Percentiles rank a stretch among this genome's conserved stretches.
Evolutionary conservation across 169 alveolate genomes (phyloP).

Genomic region (Babesia divergens): DNA sequence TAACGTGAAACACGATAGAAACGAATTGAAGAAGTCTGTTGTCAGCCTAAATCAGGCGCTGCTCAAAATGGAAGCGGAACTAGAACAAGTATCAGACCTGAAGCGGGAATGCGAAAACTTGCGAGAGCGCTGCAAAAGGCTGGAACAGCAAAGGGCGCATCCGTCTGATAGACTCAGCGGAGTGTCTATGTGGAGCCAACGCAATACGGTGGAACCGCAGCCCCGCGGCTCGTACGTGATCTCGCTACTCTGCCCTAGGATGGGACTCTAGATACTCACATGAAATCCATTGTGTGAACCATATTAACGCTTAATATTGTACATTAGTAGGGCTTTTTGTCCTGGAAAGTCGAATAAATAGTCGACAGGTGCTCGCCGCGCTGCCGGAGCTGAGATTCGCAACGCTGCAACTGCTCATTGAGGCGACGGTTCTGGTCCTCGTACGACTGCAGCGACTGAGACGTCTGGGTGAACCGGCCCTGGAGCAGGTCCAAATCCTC

Average conservation of each 20-base stretch:
- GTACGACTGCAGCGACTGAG: constrained; percentile 14
- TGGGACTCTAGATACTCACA: neutral
- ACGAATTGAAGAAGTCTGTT: constrained; percentile 8
- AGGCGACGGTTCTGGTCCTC: constrained; percentile 32
- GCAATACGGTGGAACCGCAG: neutral
- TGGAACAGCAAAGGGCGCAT: constrained; percentile 11
- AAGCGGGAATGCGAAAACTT: constrained; percentile 29
- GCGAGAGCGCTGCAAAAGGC: constrained; percentile 37
- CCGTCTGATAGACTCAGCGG: neutral
- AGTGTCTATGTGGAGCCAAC: neutral
- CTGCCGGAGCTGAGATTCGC: constrained; percentile 25
- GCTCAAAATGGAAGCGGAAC: constrained; percentile 32
- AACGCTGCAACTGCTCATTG: constrained; percentile 24
- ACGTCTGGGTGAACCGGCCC: neutral
- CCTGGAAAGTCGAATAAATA: constrained; percentile 30
- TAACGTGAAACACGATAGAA: constrained; percentile 25
- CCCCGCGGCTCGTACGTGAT: neutral
- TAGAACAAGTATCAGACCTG: constrained; percentile 34
- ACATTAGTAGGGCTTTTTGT: constrained; percentile 33
- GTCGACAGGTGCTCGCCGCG: constrained; percentile 39
- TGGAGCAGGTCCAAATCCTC: constrained; percentile 14
- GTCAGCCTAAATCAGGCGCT: constrained; percentile 6
- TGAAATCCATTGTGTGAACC: neutral
- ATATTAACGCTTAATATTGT: constrained; percentile 20
- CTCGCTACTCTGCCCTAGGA: constrained; percentile 42